Evolutionary conservation across 331 rosid species (phyloP).

Genomic region (Saraca asoca): DNA sequence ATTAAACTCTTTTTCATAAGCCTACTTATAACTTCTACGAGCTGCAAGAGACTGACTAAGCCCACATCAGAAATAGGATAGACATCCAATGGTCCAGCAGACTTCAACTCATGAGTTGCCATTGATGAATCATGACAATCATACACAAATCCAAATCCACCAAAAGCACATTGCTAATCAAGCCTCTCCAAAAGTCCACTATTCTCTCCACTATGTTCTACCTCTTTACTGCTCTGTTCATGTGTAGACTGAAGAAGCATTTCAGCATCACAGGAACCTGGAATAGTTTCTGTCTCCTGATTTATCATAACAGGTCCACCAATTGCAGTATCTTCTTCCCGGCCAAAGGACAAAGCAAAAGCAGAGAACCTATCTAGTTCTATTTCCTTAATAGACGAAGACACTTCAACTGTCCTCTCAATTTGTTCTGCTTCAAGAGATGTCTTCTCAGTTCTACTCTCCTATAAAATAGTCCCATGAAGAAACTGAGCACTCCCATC

Average conservation of each 20-base stretch:
- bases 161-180: constrained; percentile 40
- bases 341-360: constrained; percentile 28
- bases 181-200: constrained; percentile 31
- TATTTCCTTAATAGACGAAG: too few species aligned
- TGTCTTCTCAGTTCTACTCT: constrained; percentile 37
- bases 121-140: too few species aligned
- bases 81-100: constrained; percentile 29
- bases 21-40: constrained; percentile 54
- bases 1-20: constrained; percentile 59
- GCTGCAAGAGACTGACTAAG: constrained; percentile 51
- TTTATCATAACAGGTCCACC: constrained; percentile 36
- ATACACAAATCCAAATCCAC: constrained; percentile 39
- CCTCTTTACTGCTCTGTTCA: too few species aligned
- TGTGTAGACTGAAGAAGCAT: too few species aligned
- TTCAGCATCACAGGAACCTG: constrained; percentile 39
- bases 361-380: too few species aligned
- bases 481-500: constrained; percentile 42
- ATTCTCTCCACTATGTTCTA: constrained; percentile 35
- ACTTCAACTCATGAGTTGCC: constrained; percentile 31
- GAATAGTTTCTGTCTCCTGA: constrained; percentile 33
- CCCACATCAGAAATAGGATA: constrained; percentile 45
- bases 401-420: too few species aligned
- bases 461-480: constrained; percentile 35
- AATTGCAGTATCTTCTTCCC: constrained; percentile 38
- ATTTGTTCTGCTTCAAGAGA: too few species aligned